These are phyloP conservation scores for Monotropa hypopitys DNA, from an alignment of 179 eudicot genomes.

Conservation along the genomic window DNA sequence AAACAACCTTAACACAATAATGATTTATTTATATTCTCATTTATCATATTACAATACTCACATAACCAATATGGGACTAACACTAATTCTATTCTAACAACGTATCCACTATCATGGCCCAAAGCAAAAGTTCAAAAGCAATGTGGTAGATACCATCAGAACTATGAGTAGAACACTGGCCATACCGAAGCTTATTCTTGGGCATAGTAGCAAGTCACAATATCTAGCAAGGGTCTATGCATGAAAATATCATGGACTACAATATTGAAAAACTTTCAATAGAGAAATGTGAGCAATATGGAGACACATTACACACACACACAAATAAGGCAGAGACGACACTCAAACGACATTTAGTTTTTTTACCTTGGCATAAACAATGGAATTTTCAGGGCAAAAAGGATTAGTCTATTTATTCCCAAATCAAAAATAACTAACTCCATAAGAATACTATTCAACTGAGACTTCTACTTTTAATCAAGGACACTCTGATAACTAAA, in stretches of 20 bases:
- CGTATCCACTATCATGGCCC: too few species aligned
- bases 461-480: background rate
- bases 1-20: too few species aligned
- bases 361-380: background rate
- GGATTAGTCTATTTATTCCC: background rate
- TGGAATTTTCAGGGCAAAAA: background rate
- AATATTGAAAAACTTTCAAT: background rate
- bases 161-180: background rate
- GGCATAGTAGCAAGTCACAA: background rate
- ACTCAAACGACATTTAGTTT: background rate
- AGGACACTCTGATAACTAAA: background rate
- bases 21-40: too few species aligned
- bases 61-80: too few species aligned
- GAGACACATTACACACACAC: background rate
- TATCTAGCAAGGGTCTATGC: background rate
- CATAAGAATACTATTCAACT: background rate
- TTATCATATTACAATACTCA: too few species aligned
- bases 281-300: background rate
- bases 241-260: background rate
- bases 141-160: background rate
- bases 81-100: too few species aligned
- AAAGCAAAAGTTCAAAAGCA: background rate
- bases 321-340: background rate
- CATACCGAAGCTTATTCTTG: background rate
- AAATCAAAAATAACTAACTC: background rate